These are phyloP conservation scores for Myxozyma udenii DNA, from an alignment of 805 yeast species.

Conservation along the genomic window DNA sequence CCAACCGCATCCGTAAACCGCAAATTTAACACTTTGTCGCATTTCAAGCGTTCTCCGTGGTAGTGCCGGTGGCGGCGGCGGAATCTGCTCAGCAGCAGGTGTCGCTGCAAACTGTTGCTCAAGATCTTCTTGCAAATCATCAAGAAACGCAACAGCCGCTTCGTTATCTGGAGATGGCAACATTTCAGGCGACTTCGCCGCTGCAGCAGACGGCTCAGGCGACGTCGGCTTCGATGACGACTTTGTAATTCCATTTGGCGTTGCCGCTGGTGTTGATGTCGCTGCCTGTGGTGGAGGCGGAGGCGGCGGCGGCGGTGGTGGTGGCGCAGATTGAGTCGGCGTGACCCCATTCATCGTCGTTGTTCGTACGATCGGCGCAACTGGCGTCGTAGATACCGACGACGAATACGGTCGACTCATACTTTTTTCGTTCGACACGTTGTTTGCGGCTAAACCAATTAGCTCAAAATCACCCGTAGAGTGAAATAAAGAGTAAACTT, in stretches of 20 bases:
- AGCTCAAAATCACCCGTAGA: no score
- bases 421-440: no score
- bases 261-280: not conserved
- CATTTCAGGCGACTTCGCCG: not conserved
- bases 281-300: not conserved
- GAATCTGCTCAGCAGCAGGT: no score
- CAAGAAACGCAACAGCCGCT: not conserved
- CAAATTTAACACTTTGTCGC: not conserved
- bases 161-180: not conserved
- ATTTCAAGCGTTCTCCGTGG: not conserved
- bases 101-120: no score
- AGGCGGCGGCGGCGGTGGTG: not conserved
- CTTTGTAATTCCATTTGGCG: not conserved
- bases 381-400: not conserved
- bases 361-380: not conserved
- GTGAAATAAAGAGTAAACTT: no score
- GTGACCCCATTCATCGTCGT: not conserved
- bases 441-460: no score
- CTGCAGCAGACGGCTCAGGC: not conserved
- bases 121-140: not conserved
- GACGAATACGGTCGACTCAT: not conserved
- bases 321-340: not conserved
- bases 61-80: no score
- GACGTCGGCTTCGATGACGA: not conserved
- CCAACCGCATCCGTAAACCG: constrained; percentile 3